These are phyloP conservation scores for Epichloe scottii DNA, from an alignment of 2,329 filamentous ascomycete species.

Conservation along the genomic window DNA sequence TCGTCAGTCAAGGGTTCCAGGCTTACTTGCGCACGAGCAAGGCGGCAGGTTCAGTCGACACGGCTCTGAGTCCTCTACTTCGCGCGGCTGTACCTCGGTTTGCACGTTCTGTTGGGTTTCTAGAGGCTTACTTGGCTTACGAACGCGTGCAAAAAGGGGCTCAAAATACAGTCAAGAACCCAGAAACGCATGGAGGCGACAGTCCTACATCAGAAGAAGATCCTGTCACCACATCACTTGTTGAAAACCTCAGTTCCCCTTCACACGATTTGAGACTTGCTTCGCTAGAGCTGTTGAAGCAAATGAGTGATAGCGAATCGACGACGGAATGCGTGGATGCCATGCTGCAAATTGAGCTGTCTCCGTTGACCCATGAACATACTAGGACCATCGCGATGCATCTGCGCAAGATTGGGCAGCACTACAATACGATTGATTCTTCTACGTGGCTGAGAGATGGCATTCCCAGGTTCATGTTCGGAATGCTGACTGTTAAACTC, in stretches of 20 bases:
- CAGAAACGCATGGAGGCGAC: slow-evolving; percentile 29
- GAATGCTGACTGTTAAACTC: slow-evolving; percentile 74
- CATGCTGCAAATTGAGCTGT: slow-evolving; percentile 71
- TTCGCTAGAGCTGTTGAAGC: slow-evolving; percentile 59
- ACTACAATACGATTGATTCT: slow-evolving; percentile 46
- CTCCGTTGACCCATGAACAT: slow-evolving; percentile 63
- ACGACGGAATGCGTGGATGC: slow-evolving; percentile 22
- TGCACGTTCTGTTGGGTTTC: slow-evolving; percentile 51
- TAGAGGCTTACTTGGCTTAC: slow-evolving; percentile 49
- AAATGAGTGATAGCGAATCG: slow-evolving; percentile 30
- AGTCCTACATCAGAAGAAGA: slow-evolving; percentile 36
- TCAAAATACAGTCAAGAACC: slow-evolving; percentile 9
- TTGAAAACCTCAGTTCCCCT: slow-evolving; percentile 61
- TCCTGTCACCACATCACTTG: slow-evolving; percentile 49
- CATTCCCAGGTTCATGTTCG: slow-evolving; percentile 75
- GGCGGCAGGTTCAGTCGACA: slow-evolving; percentile 44
- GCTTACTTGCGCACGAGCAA: slow-evolving; percentile 57
- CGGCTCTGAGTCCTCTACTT: slow-evolving; percentile 50
- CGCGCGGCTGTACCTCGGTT: slow-evolving; percentile 55
- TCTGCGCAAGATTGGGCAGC: slow-evolving; percentile 60
- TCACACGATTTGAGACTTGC: slow-evolving; percentile 63
- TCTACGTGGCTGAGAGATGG: slow-evolving; percentile 56
- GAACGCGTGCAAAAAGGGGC: slow-evolving; percentile 23
- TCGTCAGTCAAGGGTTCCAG: slow-evolving; percentile 61
- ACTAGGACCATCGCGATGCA: slow-evolving; percentile 72